These are phyloP conservation scores for Noccaea caerulescens DNA, from an alignment of 345 rosid species.

Conservation along the genomic window DNA sequence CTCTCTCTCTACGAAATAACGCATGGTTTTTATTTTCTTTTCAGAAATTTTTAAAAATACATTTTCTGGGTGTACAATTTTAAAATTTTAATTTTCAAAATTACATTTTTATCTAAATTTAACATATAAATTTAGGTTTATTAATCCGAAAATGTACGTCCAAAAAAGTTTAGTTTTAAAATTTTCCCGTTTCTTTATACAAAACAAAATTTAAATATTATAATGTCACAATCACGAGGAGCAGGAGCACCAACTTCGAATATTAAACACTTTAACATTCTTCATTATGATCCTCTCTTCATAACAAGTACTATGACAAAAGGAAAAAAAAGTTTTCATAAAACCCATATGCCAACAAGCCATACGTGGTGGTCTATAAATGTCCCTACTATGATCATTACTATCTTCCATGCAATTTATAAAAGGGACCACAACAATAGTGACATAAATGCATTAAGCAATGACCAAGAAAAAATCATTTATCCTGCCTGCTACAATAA, in stretches of 20 bases:
- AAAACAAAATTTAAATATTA: background rate
- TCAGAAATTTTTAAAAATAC: too few relatives aligned
- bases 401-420: background rate
- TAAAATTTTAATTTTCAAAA: too few relatives aligned
- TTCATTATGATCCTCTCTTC: background rate
- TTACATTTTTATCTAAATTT: too few relatives aligned
- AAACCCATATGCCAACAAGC: background rate
- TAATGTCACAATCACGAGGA: constrained; percentile 14
- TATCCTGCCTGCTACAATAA: too few relatives aligned
- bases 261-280: constrained; percentile 11
- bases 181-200: background rate
- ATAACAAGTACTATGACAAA: background rate
- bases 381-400: constrained; percentile 30
- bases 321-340: background rate
- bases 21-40: background rate
- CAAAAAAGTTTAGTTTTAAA: too few relatives aligned
- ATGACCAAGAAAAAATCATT: background rate
- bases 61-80: too few relatives aligned
- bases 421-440: constrained; percentile 8
- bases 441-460: constrained; percentile 13
- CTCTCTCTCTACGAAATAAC: too few relatives aligned
- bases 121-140: too few relatives aligned
- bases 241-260: constrained; percentile 26
- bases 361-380: constrained; percentile 18
- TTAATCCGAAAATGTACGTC: too few relatives aligned